These are phyloP conservation scores for Metschnikowia arizonensis DNA, from an alignment of 805 yeast species.

Conservation along the genomic window DNA sequence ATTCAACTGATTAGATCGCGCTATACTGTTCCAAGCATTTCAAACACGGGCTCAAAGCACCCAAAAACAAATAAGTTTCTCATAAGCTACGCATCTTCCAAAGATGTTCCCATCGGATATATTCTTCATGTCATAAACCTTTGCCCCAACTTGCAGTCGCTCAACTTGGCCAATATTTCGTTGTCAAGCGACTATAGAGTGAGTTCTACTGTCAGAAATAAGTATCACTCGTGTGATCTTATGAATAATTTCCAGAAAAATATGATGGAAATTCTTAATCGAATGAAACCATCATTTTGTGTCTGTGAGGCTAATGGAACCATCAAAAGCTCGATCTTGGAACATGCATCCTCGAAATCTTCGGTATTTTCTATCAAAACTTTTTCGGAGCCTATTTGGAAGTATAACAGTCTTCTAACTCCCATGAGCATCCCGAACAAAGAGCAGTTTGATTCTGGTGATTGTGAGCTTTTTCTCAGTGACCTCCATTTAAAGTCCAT, in stretches of 20 bases:
- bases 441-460: conserved; percentile 15
- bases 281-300: conserved; percentile 12
- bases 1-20: background rate
- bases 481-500: conserved; percentile 41
- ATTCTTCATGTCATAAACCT: conserved; percentile 62
- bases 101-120: conserved; percentile 77
- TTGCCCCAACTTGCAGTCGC: conserved; percentile 55
- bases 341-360: conserved; percentile 10
- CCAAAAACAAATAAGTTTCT: conserved; percentile 62
- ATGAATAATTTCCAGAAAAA: conserved; percentile 37
- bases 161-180: conserved; percentile 60
- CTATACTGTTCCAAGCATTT: background rate
- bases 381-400: conserved; percentile 28
- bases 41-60: conserved; percentile 26
- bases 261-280: conserved; percentile 23
- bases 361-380: conserved; percentile 23
- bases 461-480: conserved; percentile 33
- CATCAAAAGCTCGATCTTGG: background rate
- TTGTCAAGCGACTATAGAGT: conserved; percentile 66
- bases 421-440: conserved; percentile 27
- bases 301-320: background rate
- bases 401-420: conserved; percentile 38
- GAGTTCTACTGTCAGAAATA: conserved; percentile 30
- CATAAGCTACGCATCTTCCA: conserved; percentile 57
- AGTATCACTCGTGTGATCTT: conserved; percentile 37